Conservation (phyloP, 331 rosid genomes). For the Malus hybrid region DNA sequence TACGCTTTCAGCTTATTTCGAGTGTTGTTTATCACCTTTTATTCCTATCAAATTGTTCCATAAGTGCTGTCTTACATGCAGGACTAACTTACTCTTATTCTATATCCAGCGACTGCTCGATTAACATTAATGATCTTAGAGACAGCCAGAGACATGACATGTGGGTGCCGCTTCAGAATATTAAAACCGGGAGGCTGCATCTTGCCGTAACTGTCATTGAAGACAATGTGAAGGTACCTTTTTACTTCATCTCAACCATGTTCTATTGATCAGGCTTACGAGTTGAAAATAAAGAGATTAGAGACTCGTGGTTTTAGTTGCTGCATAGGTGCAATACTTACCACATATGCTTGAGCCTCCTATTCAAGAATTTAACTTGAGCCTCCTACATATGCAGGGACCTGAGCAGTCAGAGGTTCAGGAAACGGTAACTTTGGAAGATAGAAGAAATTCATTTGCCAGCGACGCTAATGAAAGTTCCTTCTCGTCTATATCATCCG, state of each 20-base stretch:
- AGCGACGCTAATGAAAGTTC: slow-evolving; percentile 38
- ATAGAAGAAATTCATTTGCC: slow-evolving; percentile 26
- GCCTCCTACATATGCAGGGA: slow-evolving; percentile 33
- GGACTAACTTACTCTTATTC: slow-evolving; percentile 12
- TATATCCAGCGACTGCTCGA: slow-evolving; percentile 57
- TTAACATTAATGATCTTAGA: slow-evolving; percentile 49
- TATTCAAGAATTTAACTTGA: slow-evolving; percentile 11
- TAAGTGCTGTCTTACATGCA: not conserved
- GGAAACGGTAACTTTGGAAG: slow-evolving; percentile 34
- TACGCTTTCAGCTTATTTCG: not conserved
- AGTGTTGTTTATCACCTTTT: not conserved
- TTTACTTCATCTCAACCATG: not conserved
- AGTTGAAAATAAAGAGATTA: not conserved
- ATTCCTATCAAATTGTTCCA: slow-evolving; percentile 1
- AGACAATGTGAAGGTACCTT: slow-evolving; percentile 47
- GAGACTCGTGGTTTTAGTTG: not conserved
- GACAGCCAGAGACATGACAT: slow-evolving; percentile 74
- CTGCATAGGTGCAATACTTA: not conserved
- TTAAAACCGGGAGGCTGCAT: slow-evolving; percentile 78
- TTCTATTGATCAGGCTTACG: not conserved
- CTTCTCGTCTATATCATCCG: slow-evolving; percentile 36
- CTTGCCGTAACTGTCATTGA: slow-evolving; percentile 60
- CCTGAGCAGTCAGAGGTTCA: slow-evolving; percentile 22
- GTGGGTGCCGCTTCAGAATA: slow-evolving; percentile 78
- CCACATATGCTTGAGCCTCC: not conserved